Conservation (phyloP, 768 basidiomycete genomes). For the Suillus hirtellus region DNA sequence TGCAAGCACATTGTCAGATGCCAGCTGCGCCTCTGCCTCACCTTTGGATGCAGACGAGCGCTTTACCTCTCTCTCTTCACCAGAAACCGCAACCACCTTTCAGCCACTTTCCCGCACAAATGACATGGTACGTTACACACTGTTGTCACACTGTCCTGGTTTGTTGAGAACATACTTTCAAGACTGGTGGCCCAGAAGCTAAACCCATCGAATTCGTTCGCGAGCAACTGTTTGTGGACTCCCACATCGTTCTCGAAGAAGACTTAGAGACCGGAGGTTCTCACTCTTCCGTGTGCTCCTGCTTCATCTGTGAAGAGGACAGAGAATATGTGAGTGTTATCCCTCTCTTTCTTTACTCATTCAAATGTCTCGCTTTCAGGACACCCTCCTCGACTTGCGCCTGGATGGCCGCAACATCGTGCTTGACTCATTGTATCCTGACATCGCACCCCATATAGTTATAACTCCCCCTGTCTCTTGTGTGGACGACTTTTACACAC, state of each 20-base stretch:
- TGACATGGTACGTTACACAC: conserved; percentile 10
- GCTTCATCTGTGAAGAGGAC: conserved; percentile 10
- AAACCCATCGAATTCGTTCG: background rate
- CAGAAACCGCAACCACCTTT: conserved; percentile 3
- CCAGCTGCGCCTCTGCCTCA: conserved; percentile 11
- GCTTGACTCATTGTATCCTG: conserved; percentile 43
- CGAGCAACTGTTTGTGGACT: background rate
- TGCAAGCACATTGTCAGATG: background rate
- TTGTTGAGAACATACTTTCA: background rate
- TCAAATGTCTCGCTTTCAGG: conserved; percentile 10
- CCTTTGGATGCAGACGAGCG: background rate
- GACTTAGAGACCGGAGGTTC: conserved; percentile 5
- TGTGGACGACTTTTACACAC: conserved; percentile 35
- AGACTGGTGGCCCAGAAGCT: conserved; percentile 1
- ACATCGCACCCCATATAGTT: conserved; percentile 50
- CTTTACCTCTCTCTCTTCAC: background rate
- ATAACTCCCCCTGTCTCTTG: conserved; percentile 47
- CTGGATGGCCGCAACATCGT: conserved; percentile 38
- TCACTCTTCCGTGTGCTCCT: background rate
- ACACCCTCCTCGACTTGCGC: conserved; percentile 19
- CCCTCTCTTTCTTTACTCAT: background rate
- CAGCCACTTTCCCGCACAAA: conserved; percentile 7
- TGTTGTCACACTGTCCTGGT: background rate
- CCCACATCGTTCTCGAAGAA: background rate
- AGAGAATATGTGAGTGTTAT: conserved; percentile 11